These are phyloP conservation scores for Nicotiana undulata DNA, from an alignment of 257 asterid genomes.

Conservation along the genomic window DNA sequence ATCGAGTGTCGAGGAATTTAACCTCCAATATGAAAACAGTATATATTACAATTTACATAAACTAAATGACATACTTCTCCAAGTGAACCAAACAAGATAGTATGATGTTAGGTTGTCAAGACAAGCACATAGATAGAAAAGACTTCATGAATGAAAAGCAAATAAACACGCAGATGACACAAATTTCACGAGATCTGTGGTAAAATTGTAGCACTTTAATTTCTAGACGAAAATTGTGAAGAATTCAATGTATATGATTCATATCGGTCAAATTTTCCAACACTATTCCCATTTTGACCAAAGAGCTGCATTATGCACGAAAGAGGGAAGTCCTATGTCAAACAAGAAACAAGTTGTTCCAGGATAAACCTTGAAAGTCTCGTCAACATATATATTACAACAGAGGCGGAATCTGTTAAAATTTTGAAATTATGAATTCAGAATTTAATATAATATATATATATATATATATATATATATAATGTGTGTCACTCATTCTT, in stretches of 20 bases:
- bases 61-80: too few relatives aligned
- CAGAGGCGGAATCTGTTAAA: too few relatives aligned
- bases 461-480: too few relatives aligned
- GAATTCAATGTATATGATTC: not conserved
- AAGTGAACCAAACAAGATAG: not conserved
- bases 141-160: not conserved
- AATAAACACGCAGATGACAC: not conserved
- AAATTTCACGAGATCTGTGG: not conserved
- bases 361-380: not conserved
- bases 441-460: too few relatives aligned
- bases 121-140: not conserved
- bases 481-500: too few relatives aligned
- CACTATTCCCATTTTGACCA: not conserved
- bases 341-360: not conserved
- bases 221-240: not conserved
- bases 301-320: not conserved
- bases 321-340: not conserved
- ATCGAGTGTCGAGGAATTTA: too few relatives aligned
- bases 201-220: not conserved
- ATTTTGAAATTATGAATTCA: too few relatives aligned
- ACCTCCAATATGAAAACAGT: too few relatives aligned
- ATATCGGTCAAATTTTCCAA: not conserved
- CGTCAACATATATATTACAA: not conserved
- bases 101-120: not conserved
- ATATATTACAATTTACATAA: too few relatives aligned